A percentile compares a stretch with the other conserved stretches of the same genome.
phyloP scores from a whole-genome alignment of 495 filamentous ascomycete species.

The Umbilicaria muhlenbergii region DNA sequence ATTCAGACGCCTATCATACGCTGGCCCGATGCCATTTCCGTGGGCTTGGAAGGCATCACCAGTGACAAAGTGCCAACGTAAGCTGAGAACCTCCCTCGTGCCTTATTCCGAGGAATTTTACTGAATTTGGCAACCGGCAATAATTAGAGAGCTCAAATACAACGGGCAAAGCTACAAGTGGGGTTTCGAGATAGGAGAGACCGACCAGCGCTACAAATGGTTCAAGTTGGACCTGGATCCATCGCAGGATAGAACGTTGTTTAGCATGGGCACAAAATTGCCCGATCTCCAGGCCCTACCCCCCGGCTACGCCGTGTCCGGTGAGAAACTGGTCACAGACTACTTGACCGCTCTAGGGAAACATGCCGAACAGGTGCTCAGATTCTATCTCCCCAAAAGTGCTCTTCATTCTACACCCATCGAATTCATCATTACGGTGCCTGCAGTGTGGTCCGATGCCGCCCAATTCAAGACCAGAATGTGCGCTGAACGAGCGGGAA shows the following conservation, averaged over 20 bases:
- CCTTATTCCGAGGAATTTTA: too few relatives aligned
- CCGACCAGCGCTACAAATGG: slow-evolving; percentile 29
- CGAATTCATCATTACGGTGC: slow-evolving; percentile 47
- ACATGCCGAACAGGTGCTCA: slow-evolving; percentile 15
- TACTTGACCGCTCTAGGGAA: slow-evolving; percentile 35
- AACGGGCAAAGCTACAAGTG: slow-evolving; percentile 25
- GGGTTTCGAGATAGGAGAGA: slow-evolving; percentile 33
- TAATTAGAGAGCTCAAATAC: slow-evolving; percentile 17
- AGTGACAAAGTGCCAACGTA: slow-evolving; percentile 23
- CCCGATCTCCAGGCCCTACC: slow-evolving; percentile 5
- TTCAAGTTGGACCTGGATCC: slow-evolving; percentile 34
- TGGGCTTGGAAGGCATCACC: slow-evolving; percentile 14
- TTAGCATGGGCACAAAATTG: slow-evolving; percentile 7
- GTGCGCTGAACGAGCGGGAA: slow-evolving; percentile 51
- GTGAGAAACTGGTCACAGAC: slow-evolving; percentile 46
- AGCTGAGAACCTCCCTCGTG: neutral
- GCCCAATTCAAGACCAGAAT: slow-evolving; percentile 52
- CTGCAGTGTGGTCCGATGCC: slow-evolving; percentile 57
- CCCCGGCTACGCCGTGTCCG: slow-evolving; percentile 33
- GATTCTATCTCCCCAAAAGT: slow-evolving; percentile 37
- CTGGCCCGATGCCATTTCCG: slow-evolving; percentile 13
- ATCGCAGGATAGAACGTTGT: slow-evolving; percentile 7
- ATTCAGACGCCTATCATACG: slow-evolving; percentile 11
- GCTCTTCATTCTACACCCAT: slow-evolving; percentile 46
- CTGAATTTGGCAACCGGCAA: neutral